These are phyloP conservation scores for Lentinula sp. DNA, from an alignment of 768 basidiomycete species.

Conservation along the genomic window DNA sequence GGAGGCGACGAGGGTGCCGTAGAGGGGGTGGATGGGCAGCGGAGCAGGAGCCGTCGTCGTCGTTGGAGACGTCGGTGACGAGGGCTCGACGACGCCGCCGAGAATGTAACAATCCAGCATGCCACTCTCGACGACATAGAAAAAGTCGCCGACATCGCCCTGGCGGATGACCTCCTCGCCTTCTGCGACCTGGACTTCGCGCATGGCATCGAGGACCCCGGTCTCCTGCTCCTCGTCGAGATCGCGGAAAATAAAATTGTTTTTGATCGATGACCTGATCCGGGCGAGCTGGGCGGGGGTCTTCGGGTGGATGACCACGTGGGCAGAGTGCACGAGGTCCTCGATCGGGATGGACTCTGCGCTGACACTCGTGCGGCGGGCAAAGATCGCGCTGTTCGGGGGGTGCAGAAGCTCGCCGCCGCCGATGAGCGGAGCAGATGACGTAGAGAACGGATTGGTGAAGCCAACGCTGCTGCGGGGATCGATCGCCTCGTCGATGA, in stretches of 20 bases:
- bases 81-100: conserved; percentile 44
- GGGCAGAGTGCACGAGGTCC: conserved; percentile 50
- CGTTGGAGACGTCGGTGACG: conserved; percentile 54
- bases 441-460: conserved; percentile 41
- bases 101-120: conserved; percentile 73
- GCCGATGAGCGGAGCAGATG: conserved; percentile 40
- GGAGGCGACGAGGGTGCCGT: conserved; percentile 79
- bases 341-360: conserved; percentile 93
- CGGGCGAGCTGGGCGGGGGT: conserved; percentile 77
- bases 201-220: conserved; percentile 94
- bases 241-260: conserved; percentile 93
- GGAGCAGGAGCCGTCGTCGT: too few species aligned
- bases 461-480: conserved; percentile 19
- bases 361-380: conserved; percentile 89
- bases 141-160: conserved; percentile 95
- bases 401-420: conserved; percentile 67
- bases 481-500: too few species aligned
- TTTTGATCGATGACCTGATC: conserved; percentile 81
- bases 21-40: conserved; percentile 54
- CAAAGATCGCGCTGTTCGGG: conserved; percentile 73
- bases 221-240: conserved; percentile 94
- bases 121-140: conserved; percentile 94
- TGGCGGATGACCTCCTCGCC: conserved; percentile 94
- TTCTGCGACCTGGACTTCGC: conserved; percentile 64
- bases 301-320: conserved; percentile 53